Evolutionary conservation across 2,329 filamentous ascomycete genomes (phyloP).

Genomic region (Mycocentrospora acerina): DNA sequence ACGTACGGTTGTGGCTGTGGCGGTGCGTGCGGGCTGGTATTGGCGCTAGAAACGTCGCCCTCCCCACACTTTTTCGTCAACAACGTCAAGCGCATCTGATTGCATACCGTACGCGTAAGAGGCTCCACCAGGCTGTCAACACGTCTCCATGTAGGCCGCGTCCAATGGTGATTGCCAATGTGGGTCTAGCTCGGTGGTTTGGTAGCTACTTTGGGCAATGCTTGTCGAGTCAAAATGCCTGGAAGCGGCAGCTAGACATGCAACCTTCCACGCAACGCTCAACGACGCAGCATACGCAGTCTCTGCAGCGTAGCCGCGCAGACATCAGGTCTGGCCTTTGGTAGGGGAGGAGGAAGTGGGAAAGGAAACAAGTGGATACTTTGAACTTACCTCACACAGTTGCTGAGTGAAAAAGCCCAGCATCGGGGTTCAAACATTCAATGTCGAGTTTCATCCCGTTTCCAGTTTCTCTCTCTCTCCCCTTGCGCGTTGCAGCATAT

Average conservation of each 20-base stretch:
- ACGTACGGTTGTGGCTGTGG: too few species aligned
- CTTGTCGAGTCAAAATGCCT: conserved; percentile 8
- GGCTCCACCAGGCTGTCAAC: conserved; percentile 20
- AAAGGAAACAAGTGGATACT: too few species aligned
- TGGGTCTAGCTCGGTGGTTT: too few species aligned
- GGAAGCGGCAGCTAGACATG: conserved; percentile 9
- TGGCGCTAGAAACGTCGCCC: too few species aligned
- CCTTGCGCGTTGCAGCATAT: too few species aligned
- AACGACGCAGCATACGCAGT: conserved; percentile 12
- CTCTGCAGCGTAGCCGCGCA: conserved; percentile 17
- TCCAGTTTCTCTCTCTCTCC: too few species aligned
- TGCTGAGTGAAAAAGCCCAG: conserved; percentile 4
- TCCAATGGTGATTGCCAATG: conserved; percentile 21
- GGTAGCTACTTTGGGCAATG: conserved; percentile 9
- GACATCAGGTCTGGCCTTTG: neutral
- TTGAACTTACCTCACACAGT: conserved; percentile 20
- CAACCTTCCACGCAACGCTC: conserved; percentile 10
- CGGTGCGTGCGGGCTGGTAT: too few species aligned
- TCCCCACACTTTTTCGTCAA: too few species aligned
- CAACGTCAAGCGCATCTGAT: conserved; percentile 16
- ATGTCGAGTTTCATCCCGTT: conserved; percentile 25
- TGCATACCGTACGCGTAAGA: conserved; percentile 32
- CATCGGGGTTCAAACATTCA: conserved; percentile 9
- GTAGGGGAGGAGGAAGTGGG: too few species aligned
- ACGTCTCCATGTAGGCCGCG: conserved; percentile 8